A percentile compares a stretch with the other conserved stretches of the same genome.
These are phyloP conservation scores for Podospora conica DNA, from an alignment of 495 filamentous ascomycete genomes.

Conservation along the genomic window DNA sequence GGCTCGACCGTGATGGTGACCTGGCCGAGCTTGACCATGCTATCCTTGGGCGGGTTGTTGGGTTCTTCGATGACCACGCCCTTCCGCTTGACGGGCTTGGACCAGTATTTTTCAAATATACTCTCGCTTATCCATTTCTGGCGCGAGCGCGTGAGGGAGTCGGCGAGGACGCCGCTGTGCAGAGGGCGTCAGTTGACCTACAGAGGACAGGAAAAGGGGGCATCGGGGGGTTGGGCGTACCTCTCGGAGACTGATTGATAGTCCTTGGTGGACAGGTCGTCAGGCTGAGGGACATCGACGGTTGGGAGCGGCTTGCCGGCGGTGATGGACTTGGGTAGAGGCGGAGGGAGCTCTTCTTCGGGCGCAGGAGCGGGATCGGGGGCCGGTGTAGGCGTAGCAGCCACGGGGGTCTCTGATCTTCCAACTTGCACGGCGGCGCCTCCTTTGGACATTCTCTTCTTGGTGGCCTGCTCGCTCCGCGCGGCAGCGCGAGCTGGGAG, in stretches of 20 bases:
- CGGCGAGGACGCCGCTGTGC: slow-evolving; percentile 72
- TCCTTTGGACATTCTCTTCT: slow-evolving; percentile 34
- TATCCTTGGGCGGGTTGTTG: slow-evolving; percentile 77
- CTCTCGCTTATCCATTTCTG: slow-evolving; percentile 83
- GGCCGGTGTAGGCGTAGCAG: slow-evolving; percentile 19
- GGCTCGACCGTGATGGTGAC: slow-evolving; percentile 83
- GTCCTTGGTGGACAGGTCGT: slow-evolving; percentile 56
- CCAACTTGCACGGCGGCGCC: slow-evolving; percentile 13
- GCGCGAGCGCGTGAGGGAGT: slow-evolving; percentile 78
- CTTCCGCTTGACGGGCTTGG: slow-evolving; percentile 79
- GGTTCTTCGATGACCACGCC: slow-evolving; percentile 60
- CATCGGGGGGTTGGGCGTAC: slow-evolving; percentile 35
- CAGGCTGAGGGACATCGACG: slow-evolving; percentile 59
- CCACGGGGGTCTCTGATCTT: slow-evolving; percentile 32
- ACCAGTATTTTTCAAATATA: slow-evolving; percentile 90
- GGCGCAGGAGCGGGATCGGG: slow-evolving; percentile 22
- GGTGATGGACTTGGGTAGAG: slow-evolving; percentile 53
- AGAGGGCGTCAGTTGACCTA: slow-evolving; percentile 1
- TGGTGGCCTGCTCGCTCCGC: slow-evolving; percentile 43
- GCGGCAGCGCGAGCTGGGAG: slow-evolving; percentile 49
- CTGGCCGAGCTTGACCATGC: slow-evolving; percentile 75
- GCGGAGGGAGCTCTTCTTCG: slow-evolving; percentile 38
- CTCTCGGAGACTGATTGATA: slow-evolving; percentile 84
- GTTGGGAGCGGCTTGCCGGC: slow-evolving; percentile 66
- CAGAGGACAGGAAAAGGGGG: not conserved